Evolutionary conservation across 1,284 basidiomycete genomes (phyloP), one percentile per base, ranked within the genome.

Genomic region (Apiotrichum sp.): DNA sequence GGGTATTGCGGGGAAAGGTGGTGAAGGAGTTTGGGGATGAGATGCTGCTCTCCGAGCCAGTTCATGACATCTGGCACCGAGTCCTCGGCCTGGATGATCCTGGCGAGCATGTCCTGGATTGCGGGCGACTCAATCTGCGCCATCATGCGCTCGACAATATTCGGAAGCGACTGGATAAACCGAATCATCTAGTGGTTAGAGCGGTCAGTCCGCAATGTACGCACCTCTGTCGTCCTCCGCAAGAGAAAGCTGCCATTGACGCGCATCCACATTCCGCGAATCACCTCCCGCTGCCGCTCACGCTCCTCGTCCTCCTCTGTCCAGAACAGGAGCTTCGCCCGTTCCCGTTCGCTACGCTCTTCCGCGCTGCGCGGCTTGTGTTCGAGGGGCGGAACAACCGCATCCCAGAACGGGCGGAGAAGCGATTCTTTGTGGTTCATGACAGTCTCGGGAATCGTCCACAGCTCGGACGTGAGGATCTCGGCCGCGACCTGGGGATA

Each of bases 401-500:
- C 85, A 73, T 98, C 89, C 96, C 96, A 98, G 80, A 96, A 96
- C 7, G 88, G 86, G 16, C 80, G 78, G 55, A 93, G 80, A 52
- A 93, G 79, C 14, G 62, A 57, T 31, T 76, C 73, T 47, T 71
- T 63, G 67, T 88, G 81, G 64, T 82, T 83, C 67, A 96, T 81
- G 68, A 93, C 88, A 3, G 89, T 89, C 72, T 95, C 89, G 49
- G 92, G 86, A 65, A 98, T 89, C 22, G 87, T 88, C 87, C 92
- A 96, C 74, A 96, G 86, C 68, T 97, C 93, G 6, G 88, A 89
- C 75, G 92, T 93, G 38, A 99, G 82, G 34, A 98, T 92, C 75
- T 99, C 96, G 14, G 93, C 93, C 14, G 92, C 88, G 36, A 96
- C 84, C 69, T 91, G 90, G 0, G 95, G 93, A 74, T 93, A 98